Percentiles rank a stretch among this genome's conserved stretches.
phyloP scores from a whole-genome alignment of 1,284 basidiomycete species.

The Tilletia horrida region DNA sequence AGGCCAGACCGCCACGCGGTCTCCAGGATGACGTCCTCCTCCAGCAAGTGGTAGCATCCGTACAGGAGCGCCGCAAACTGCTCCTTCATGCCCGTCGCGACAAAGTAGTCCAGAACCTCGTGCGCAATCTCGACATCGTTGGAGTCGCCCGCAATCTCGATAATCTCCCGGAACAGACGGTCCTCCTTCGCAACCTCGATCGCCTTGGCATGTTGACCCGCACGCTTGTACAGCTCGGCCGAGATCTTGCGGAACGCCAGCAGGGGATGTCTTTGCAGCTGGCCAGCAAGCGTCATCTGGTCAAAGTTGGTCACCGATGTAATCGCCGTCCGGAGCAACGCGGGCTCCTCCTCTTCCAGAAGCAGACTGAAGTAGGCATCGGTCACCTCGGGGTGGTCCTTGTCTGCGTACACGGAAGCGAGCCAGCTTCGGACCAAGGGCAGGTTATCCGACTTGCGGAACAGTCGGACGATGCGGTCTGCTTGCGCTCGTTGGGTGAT shows the following conservation, averaged over 20 bases:
- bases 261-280: slow-evolving; percentile 83
- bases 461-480: slow-evolving; percentile 88
- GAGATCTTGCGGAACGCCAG: slow-evolving; percentile 87
- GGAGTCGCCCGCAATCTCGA: slow-evolving; percentile 85
- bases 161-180: slow-evolving; percentile 92
- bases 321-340: slow-evolving; percentile 89
- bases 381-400: slow-evolving; percentile 91
- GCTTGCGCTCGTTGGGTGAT: slow-evolving; percentile 92
- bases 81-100: slow-evolving; percentile 97
- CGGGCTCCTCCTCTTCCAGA: slow-evolving; percentile 98
- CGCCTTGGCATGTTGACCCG: slow-evolving; percentile 88
- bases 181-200: slow-evolving; percentile 91
- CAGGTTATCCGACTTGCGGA: slow-evolving; percentile 82
- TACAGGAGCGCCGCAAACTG: slow-evolving; percentile 88
- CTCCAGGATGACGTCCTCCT: slow-evolving; percentile 88
- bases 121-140: slow-evolving; percentile 76
- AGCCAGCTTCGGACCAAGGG: slow-evolving; percentile 93
- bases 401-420: slow-evolving; percentile 70
- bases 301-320: slow-evolving; percentile 99
- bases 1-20: slow-evolving; percentile 91
- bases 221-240: slow-evolving; percentile 96
- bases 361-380: slow-evolving; percentile 94
- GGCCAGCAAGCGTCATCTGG: slow-evolving; percentile 77
- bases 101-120: slow-evolving; percentile 77
- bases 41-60: slow-evolving; percentile 85